Conservation (phyloP, 768 basidiomycete genomes). For the Mycena rosella region DNA sequence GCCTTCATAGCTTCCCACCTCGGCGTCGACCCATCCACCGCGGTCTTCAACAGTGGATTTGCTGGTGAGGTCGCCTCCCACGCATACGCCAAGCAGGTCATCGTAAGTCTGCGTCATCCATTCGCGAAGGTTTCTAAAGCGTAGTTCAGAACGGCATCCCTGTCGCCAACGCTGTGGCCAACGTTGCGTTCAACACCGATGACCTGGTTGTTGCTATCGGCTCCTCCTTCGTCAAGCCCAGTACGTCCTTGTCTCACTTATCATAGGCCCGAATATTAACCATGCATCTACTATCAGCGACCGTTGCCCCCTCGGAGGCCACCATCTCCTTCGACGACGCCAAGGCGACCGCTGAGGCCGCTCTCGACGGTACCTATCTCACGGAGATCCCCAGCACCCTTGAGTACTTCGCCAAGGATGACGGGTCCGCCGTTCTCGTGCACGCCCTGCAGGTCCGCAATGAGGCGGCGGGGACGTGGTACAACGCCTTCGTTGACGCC, state of each 20-base stretch:
- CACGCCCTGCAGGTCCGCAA: slow-evolving; percentile 43
- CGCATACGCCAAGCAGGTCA: slow-evolving; percentile 49
- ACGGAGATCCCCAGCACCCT: slow-evolving; percentile 46
- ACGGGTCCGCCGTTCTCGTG: slow-evolving; percentile 46
- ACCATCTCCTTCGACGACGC: slow-evolving; percentile 47
- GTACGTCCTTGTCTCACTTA: slow-evolving; percentile 34
- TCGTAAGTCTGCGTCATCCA: slow-evolving; percentile 38
- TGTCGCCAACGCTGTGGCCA: slow-evolving; percentile 46
- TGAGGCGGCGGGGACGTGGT: slow-evolving; percentile 52
- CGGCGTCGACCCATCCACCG: slow-evolving; percentile 36
- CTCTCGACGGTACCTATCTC: slow-evolving; percentile 44
- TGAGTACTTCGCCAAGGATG: slow-evolving; percentile 50
- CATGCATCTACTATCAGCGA: neutral
- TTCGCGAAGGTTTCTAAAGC: neutral
- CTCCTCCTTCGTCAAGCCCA: slow-evolving; percentile 37
- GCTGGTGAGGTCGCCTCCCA: slow-evolving; percentile 36
- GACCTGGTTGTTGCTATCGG: slow-evolving; percentile 39
- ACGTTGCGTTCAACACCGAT: slow-evolving; percentile 38
- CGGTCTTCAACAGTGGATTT: slow-evolving; percentile 42
- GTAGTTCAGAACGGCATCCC: slow-evolving; percentile 42
- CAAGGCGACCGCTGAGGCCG: slow-evolving; percentile 46
- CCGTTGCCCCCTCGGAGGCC: slow-evolving; percentile 40
- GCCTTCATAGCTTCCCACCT: slow-evolving; percentile 46
- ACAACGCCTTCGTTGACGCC: slow-evolving; percentile 63
- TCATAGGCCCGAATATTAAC: neutral